phyloP scores from a whole-genome alignment of 176 grass and related monocot genomes.

The Rhynchospora tenuis region DNA sequence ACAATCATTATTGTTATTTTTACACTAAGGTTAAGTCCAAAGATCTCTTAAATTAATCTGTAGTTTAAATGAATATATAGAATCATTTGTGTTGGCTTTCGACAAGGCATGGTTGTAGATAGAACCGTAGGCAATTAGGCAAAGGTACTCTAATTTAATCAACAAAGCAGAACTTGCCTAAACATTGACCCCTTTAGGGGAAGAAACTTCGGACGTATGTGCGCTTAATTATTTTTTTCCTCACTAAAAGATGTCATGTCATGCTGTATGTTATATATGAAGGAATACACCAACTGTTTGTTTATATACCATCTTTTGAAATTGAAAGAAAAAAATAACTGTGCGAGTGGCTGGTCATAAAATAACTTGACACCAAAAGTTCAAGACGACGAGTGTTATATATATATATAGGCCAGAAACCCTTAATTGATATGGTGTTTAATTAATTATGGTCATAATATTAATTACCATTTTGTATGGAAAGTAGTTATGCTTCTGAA shows the following conservation, averaged over 20 bases:
- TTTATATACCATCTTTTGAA: background rate
- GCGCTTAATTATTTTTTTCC: background rate
- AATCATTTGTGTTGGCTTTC: constrained; percentile 22
- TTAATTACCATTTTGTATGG: too few relatives aligned
- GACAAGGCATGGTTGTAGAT: constrained; percentile 9
- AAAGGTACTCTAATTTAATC: background rate
- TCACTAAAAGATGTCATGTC: background rate
- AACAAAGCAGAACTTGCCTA: background rate
- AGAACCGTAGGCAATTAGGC: background rate
- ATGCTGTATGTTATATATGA: background rate
- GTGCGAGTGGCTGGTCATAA: too few relatives aligned
- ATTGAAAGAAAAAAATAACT: too few relatives aligned
- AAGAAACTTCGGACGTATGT: background rate
- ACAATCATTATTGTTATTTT: background rate
- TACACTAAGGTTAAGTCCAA: background rate
- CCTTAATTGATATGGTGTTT: too few relatives aligned
- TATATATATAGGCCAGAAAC: too few relatives aligned
- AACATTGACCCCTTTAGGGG: background rate
- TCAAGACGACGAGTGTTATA: too few relatives aligned
- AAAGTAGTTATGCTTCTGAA: too few relatives aligned
- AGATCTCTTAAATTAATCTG: background rate
- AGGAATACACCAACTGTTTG: background rate
- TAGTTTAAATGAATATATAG: background rate
- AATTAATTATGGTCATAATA: too few relatives aligned
- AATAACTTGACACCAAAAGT: too few relatives aligned